Evolutionary conservation across 2,329 filamentous ascomycete species (phyloP).

Genomic region (Claviceps quebecensis): DNA sequence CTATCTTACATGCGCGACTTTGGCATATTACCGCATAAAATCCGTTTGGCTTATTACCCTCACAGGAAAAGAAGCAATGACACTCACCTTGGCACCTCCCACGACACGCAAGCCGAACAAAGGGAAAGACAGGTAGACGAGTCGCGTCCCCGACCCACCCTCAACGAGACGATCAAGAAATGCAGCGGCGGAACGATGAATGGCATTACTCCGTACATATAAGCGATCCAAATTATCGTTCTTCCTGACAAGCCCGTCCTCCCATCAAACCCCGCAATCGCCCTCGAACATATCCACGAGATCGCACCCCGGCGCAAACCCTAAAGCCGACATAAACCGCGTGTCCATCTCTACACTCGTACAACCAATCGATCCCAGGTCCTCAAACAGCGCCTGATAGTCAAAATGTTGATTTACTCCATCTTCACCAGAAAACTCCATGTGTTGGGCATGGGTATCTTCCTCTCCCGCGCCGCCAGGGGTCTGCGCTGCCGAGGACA

Average conservation of each 20-base stretch:
- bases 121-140: not conserved
- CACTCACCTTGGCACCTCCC: too few species aligned
- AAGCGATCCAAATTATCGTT: too few species aligned
- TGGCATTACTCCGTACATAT: too few species aligned
- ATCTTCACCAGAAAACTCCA: not conserved
- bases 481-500: not conserved
- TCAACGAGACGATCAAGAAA: not conserved
- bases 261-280: conserved; percentile 21
- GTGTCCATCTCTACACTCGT: conserved; percentile 39
- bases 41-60: too few species aligned
- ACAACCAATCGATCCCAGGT: conserved; percentile 36
- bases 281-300: conserved; percentile 36
- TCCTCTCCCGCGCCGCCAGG: not conserved
- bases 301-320: conserved; percentile 48
- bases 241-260: not conserved
- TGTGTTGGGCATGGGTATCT: not conserved
- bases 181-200: not conserved
- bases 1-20: too few species aligned
- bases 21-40: too few species aligned
- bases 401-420: conserved; percentile 21
- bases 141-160: not conserved
- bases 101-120: not conserved
- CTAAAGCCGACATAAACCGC: conserved; percentile 53
- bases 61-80: too few species aligned
- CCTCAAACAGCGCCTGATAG: conserved; percentile 38